Evolutionary conservation across 768 basidiomycete species (phyloP).

Genomic region (Leucogyrophana mollusca): DNA sequence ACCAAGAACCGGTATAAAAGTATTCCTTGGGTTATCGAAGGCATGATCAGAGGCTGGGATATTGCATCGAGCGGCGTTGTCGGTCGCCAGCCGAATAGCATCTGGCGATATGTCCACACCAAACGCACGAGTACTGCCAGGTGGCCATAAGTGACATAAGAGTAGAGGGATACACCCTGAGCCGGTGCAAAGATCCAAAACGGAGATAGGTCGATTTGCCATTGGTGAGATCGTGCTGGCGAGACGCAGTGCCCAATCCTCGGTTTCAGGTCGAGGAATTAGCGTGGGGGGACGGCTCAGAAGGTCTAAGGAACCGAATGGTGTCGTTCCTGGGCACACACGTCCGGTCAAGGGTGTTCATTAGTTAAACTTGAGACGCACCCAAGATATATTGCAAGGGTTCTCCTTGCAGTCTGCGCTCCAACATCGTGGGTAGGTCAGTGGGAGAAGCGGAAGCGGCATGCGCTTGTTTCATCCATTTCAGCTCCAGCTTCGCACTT

Average conservation of each 20-base stretch:
- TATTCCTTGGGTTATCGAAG: slow-evolving; percentile 18
- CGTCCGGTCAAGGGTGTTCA: not conserved
- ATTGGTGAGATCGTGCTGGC: slow-evolving; percentile 43
- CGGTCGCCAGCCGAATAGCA: slow-evolving; percentile 50
- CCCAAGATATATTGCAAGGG: slow-evolving; percentile 92
- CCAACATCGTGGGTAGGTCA: slow-evolving; percentile 45
- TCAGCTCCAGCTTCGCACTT: slow-evolving; percentile 40
- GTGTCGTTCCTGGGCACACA: slow-evolving; percentile 58
- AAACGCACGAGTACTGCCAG: slow-evolving; percentile 50
- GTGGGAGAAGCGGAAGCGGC: slow-evolving; percentile 21
- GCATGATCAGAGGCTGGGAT: slow-evolving; percentile 8
- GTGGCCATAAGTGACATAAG: slow-evolving; percentile 65
- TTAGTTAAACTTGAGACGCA: slow-evolving; percentile 24
- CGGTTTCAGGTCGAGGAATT: slow-evolving; percentile 95
- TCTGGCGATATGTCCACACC: slow-evolving; percentile 69
- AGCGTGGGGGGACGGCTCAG: slow-evolving; percentile 75
- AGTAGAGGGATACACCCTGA: slow-evolving; percentile 89
- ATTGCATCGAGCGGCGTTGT: slow-evolving; percentile 38
- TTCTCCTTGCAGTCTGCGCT: slow-evolving; percentile 63
- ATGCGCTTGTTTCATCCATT: slow-evolving; percentile 46
- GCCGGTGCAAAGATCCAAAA: slow-evolving; percentile 93
- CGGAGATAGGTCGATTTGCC: slow-evolving; percentile 26
- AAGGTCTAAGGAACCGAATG: slow-evolving; percentile 83
- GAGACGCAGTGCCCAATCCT: slow-evolving; percentile 72
- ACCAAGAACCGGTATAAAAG: slow-evolving; percentile 40